Conservation (phyloP, 2,329 filamentous ascomycete species). For the Beauveria brongniartii region DNA sequence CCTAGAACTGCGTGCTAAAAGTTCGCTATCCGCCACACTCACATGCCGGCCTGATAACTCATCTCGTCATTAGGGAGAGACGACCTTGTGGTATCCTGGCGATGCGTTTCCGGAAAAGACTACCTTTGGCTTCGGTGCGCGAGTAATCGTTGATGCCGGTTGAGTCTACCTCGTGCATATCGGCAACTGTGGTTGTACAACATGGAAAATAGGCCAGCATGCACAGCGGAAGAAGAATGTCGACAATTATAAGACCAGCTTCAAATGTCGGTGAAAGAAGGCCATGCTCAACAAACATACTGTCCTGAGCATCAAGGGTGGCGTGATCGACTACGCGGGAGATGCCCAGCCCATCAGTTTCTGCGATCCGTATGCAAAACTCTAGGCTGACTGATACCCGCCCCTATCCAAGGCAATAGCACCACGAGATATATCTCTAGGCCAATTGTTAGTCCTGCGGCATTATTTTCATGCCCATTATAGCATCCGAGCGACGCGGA, state of each 20-base stretch:
- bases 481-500: background rate
- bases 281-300: background rate
- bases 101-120: conserved; percentile 47
- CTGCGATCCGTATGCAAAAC: background rate
- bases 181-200: conserved; percentile 59
- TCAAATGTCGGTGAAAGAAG: background rate
- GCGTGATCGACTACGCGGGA: background rate
- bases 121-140: conserved; percentile 50
- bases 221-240: background rate
- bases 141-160: conserved; percentile 58
- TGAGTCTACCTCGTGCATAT: conserved; percentile 64
- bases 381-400: background rate
- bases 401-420: background rate
- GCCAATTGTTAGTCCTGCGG: background rate
- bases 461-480: background rate
- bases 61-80: conserved; percentile 55
- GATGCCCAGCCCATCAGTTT: background rate
- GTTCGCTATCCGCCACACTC: conserved; percentile 61
- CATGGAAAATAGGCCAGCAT: conserved; percentile 45
- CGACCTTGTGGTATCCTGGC: conserved; percentile 60
- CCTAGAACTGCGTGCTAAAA: conserved; percentile 32
- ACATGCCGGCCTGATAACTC: conserved; percentile 57
- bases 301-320: background rate
- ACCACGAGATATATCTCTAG: background rate
- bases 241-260: background rate